These are phyloP conservation scores for Agrostemma githago DNA, from an alignment of 148 eudicot species.

Conservation along the genomic window DNA sequence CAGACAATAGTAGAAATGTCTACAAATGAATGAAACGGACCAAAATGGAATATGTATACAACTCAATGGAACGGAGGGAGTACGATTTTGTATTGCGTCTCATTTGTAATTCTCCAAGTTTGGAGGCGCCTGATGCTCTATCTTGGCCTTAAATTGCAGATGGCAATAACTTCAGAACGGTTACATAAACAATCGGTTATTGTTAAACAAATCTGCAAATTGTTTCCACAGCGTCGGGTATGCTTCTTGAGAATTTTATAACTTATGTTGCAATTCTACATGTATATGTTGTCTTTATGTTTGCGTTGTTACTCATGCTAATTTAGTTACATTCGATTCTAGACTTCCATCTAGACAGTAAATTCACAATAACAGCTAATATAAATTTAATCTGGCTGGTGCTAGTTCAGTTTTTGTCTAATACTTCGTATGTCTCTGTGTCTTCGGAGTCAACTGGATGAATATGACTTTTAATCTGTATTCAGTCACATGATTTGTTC, in stretches of 20 bases:
- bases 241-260: slow-evolving; percentile 5
- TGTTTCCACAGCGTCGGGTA: slow-evolving; percentile 93
- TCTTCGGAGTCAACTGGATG: not conserved
- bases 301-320: not conserved
- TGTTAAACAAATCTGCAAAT: slow-evolving; percentile 87
- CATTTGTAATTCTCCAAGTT: not conserved
- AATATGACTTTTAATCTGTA: not conserved
- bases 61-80: too few species aligned
- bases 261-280: not conserved
- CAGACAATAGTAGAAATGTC: too few species aligned
- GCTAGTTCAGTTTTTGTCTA: slow-evolving; percentile 4
- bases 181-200: slow-evolving; percentile 84
- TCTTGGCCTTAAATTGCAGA: slow-evolving; percentile 47
- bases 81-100: not conserved
- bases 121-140: slow-evolving; percentile 13
- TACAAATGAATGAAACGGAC: too few species aligned
- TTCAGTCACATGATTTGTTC: not conserved
- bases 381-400: not conserved
- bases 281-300: not conserved
- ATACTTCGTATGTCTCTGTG: not conserved
- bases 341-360: not conserved
- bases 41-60: too few species aligned
- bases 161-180: slow-evolving; percentile 92
- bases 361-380: not conserved
- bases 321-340: not conserved